Conservation (phyloP, 805 yeast species). For the Ogataea thermomethanolica region DNA sequence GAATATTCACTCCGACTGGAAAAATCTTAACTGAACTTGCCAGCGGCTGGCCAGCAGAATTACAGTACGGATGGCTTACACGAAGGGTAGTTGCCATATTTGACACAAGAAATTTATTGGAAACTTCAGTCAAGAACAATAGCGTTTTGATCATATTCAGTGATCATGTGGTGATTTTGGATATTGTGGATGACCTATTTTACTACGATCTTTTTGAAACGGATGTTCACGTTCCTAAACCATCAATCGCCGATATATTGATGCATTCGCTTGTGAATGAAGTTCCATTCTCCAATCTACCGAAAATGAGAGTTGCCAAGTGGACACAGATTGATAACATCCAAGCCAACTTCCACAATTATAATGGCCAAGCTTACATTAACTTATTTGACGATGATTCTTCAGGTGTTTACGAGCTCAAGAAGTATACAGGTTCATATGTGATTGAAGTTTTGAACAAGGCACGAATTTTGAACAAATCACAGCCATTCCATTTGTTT, state of each 20-base stretch:
- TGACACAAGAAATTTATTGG: slow-evolving; percentile 35
- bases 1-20: slow-evolving; percentile 90
- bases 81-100: slow-evolving; percentile 79
- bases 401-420: slow-evolving; percentile 24
- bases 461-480: slow-evolving; percentile 70
- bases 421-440: slow-evolving; percentile 31
- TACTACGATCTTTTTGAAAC: slow-evolving; percentile 24
- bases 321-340: slow-evolving; percentile 65
- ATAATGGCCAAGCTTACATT: slow-evolving; percentile 26
- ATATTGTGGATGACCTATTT: slow-evolving; percentile 45
- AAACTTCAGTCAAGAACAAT: slow-evolving; percentile 31
- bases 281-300: slow-evolving; percentile 65
- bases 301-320: slow-evolving; percentile 61
- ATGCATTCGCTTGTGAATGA: slow-evolving; percentile 91
- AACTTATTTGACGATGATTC: slow-evolving; percentile 27
- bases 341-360: slow-evolving; percentile 43
- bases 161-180: slow-evolving; percentile 68
- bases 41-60: slow-evolving; percentile 78
- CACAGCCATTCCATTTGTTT: slow-evolving; percentile 85
- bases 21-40: slow-evolving; percentile 83
- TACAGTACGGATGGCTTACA: slow-evolving; percentile 85
- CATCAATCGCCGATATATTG: slow-evolving; percentile 71
- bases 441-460: slow-evolving; percentile 59
- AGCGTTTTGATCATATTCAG: slow-evolving; percentile 75
- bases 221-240: slow-evolving; percentile 34